A percentile compares a stretch with the other conserved stretches of the same genome.
phyloP scores from a whole-genome alignment of 345 rosid species.

The Sapria himalayana region DNA sequence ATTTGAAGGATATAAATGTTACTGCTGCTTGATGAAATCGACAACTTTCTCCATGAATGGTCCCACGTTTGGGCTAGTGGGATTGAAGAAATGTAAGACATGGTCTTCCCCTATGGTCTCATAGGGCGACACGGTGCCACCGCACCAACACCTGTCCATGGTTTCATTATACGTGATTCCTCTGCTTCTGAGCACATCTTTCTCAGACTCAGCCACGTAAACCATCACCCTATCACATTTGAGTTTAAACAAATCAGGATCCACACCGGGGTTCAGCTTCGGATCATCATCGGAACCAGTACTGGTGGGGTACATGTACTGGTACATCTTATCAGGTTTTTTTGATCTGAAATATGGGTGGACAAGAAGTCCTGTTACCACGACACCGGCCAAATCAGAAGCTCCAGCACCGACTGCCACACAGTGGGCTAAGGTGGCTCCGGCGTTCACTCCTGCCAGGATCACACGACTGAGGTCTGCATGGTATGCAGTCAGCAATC shows the following conservation, averaged over 20 bases:
- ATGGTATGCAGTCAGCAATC: too few relatives aligned
- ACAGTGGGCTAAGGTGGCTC: constrained; percentile 32
- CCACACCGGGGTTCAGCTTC: constrained; percentile 14
- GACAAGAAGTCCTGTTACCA: constrained; percentile 14
- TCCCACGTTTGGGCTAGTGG: constrained; percentile 10
- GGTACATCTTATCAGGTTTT: constrained; percentile 14
- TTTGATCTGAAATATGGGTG: constrained; percentile 28
- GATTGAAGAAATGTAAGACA: constrained; percentile 14
- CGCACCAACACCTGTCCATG: constrained; percentile 13
- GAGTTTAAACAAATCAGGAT: constrained; percentile 14
- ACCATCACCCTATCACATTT: constrained; percentile 18
- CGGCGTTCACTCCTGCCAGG: constrained; percentile 45
- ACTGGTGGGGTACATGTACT: constrained; percentile 13
- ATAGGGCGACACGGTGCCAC: constrained; percentile 12
- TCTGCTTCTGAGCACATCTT: constrained; percentile 13
- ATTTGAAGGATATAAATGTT: too few relatives aligned
- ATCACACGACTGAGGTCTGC: constrained; percentile 22
- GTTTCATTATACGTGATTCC: constrained; percentile 15
- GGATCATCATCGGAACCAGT: constrained; percentile 15
- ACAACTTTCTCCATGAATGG: constrained; percentile 14
- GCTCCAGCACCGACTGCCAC: constrained; percentile 14
- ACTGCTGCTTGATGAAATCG: constrained; percentile 13
- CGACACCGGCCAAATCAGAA: constrained; percentile 8
- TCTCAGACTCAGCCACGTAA: constrained; percentile 19
- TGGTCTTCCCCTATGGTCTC: constrained; percentile 18